Evolutionary conservation across 2,329 filamentous ascomycete genomes (phyloP).

Genomic region (Colletotrichum agaves): DNA sequence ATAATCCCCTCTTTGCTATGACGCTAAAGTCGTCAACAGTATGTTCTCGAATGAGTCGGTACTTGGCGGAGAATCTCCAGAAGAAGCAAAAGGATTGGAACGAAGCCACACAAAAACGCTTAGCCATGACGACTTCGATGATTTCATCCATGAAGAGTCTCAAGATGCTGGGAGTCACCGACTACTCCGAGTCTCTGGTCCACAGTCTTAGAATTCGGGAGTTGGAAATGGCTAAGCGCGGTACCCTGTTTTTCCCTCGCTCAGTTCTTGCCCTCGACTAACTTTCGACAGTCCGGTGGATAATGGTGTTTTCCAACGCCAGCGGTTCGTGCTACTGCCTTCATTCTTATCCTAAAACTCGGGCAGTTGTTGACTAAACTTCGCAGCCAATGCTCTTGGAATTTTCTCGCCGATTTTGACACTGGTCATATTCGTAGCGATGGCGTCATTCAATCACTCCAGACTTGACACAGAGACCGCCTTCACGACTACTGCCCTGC

Average conservation of each 20-base stretch:
- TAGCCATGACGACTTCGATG: slow-evolving; percentile 44
- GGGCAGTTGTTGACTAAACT: background rate
- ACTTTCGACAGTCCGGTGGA: slow-evolving; percentile 27
- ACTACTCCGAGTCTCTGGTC: slow-evolving; percentile 45
- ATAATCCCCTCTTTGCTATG: background rate
- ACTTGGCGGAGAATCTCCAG: slow-evolving; percentile 20
- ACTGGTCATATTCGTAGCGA: slow-evolving; percentile 4
- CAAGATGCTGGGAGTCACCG: slow-evolving; percentile 49
- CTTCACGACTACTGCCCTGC: slow-evolving; percentile 41
- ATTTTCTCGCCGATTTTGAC: slow-evolving; percentile 31
- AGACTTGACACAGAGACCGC: slow-evolving; percentile 23
- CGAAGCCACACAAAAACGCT: slow-evolving; percentile 42
- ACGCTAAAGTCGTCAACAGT: background rate
- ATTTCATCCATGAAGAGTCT: slow-evolving; percentile 49
- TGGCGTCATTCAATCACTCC: background rate
- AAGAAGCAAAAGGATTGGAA: slow-evolving; percentile 19
- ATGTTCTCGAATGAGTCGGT: slow-evolving; percentile 16
- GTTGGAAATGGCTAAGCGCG: slow-evolving; percentile 33
- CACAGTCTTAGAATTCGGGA: slow-evolving; percentile 48
- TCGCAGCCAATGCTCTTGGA: slow-evolving; percentile 37
- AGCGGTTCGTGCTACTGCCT: slow-evolving; percentile 10
- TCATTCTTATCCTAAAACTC: background rate
- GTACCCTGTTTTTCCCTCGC: background rate
- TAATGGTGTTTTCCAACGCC: slow-evolving; percentile 35
- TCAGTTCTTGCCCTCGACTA: background rate